Evolutionary conservation across 177 flowering plant species (phyloP).

Genomic region (Vitis hybrid): DNA sequence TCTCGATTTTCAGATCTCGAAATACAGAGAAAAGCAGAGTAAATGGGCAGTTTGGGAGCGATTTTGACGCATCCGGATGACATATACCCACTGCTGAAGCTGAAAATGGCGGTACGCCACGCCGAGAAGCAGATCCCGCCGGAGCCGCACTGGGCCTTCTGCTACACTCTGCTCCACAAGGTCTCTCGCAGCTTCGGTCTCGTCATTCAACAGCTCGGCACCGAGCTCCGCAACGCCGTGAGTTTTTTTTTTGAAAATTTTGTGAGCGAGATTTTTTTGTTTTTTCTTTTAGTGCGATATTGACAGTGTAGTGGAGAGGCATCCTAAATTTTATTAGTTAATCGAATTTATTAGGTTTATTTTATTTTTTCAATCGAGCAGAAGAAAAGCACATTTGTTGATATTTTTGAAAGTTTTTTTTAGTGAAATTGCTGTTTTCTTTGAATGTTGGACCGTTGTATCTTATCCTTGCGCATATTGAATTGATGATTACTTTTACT

Average conservation of each 20-base stretch:
- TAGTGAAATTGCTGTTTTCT: no score
- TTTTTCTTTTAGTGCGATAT: not conserved
- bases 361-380: no score
- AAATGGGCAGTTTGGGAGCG: conserved; percentile 54
- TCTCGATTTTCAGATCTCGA: no score
- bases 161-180: conserved; percentile 84
- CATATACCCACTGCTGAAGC: conserved; percentile 69
- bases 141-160: conserved; percentile 84
- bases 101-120: conserved; percentile 58
- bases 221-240: conserved; percentile 86
- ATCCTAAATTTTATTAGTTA: no score
- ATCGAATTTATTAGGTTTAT: no score
- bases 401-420: no score
- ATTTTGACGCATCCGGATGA: conserved; percentile 79
- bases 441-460: no score
- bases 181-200: conserved; percentile 86
- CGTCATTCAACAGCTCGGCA: conserved; percentile 84
- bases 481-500: no score
- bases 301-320: no score
- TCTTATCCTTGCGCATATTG: no score
- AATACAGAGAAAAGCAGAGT: not conserved
- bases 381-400: no score
- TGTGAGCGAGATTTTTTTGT: not conserved
- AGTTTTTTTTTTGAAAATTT: not conserved
- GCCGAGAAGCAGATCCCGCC: conserved; percentile 87